Evolutionary conservation across 345 rosid genomes (phyloP), one percentile per base, ranked within the genome.

Genomic region (Syzygium aqueum): DNA sequence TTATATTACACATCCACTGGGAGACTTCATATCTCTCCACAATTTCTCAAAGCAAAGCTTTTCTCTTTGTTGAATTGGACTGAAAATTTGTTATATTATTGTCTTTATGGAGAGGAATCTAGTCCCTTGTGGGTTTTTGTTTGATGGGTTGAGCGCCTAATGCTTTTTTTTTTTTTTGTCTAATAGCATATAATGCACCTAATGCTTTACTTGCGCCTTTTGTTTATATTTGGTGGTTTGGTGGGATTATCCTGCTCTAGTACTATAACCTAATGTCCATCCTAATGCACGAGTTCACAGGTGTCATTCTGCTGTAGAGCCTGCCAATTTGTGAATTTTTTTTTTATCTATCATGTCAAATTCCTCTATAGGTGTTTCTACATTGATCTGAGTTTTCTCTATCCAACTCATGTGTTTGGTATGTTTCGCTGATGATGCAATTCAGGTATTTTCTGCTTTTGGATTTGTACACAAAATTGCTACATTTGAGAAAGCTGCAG

Each of bases 381-480:
- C 49, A 10, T 73, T n/a, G 53, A 56, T 59, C 23, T 14, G 50
- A 57, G 87, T 63, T 15, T 56, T 59, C 61, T 52, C 11, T 51
- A 85, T 17, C 27, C 49, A 28, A 43, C 63, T 51, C 88, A 65
- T 88, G 86, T 87, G 88, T 92, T 92, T 93, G 89, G 91, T 90
- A 91, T 53, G 82, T 87, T 67, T 11, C 17, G 23, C 43, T 49
- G 46, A 37, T 73, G 49, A 73, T 73, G 65, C n/a, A 43, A 52
- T 84, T 54, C 14, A 95, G 99, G 99, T 97, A 25, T 97, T 97
- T 92, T 96, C 99, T 89, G 99, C 99, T 85, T 97, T 96, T 94
- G 99, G 99, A 33, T 97, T 94, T 87, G 99, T 97, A 52, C 98
- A 97, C 94, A 96, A 96, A 91, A 96, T 97, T 88, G 99, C 99